phyloP scores from a whole-genome alignment of 2,329 filamentous ascomycete species.

The Fusarium pininemorale region DNA sequence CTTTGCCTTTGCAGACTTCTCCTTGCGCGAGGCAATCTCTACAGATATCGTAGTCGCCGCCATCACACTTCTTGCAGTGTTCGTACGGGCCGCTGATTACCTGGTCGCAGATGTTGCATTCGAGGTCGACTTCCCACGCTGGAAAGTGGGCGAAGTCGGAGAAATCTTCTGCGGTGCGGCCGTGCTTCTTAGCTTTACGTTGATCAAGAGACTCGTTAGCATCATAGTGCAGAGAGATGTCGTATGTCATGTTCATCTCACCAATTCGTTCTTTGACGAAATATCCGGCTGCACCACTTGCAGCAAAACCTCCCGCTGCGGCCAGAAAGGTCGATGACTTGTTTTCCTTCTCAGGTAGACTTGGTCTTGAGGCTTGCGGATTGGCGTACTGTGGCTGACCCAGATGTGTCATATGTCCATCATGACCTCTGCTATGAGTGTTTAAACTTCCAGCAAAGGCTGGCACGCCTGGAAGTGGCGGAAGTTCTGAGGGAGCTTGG shows the following conservation, averaged over 20 bases:
- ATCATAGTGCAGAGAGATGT: too few species aligned
- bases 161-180: conserved; percentile 5
- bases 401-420: not conserved
- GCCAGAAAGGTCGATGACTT: conserved; percentile 2
- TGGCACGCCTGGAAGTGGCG: conserved; percentile 15
- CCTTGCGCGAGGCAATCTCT: conserved; percentile 24
- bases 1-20: conserved; percentile 2
- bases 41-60: conserved; percentile 27
- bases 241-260: not conserved
- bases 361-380: not conserved
- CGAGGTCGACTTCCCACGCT: not conserved
- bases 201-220: conserved; percentile 4
- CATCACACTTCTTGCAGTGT: conserved; percentile 28
- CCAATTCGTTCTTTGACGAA: conserved; percentile 31
- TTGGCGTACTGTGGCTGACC: not conserved
- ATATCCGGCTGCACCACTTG: conserved; percentile 24
- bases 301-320: conserved; percentile 25
- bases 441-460: not conserved
- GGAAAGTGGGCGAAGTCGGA: conserved; percentile 24
- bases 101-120: conserved; percentile 22
- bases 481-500: conserved; percentile 1
- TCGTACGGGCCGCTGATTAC: conserved; percentile 23
- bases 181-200: conserved; percentile 31
- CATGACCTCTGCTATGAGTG: not conserved
- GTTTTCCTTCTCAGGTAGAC: not conserved